These are phyloP conservation scores for Mycosphaerelloides madeirae DNA, from an alignment of 2,329 filamentous ascomycete species.

Conservation along the genomic window DNA sequence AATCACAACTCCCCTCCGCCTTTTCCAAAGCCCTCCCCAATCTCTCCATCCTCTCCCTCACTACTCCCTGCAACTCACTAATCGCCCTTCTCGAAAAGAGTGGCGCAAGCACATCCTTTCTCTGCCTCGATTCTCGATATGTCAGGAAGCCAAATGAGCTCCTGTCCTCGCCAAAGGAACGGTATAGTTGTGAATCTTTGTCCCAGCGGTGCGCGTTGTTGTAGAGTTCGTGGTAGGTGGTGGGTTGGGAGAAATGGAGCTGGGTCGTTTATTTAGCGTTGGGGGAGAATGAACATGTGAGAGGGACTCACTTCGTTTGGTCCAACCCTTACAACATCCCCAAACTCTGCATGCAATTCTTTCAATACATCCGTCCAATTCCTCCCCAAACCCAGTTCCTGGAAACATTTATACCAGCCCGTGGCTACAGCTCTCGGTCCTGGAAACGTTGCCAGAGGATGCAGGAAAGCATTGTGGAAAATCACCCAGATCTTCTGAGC, in stretches of 20 bases:
- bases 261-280: conserved; percentile 19
- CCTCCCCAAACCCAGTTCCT: conserved; percentile 8
- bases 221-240: conserved; percentile 43
- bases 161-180: conserved; percentile 38
- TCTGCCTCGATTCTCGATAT: conserved; percentile 37
- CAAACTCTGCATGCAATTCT: conserved; percentile 12
- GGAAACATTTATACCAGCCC: conserved; percentile 14
- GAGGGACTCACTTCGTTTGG: conserved; percentile 11
- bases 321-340: conserved; percentile 16
- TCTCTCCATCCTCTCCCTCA: conserved; percentile 32
- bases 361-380: conserved; percentile 14
- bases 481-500: conserved; percentile 4
- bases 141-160: conserved; percentile 42
- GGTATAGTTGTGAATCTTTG: conserved; percentile 39
- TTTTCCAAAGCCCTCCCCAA: conserved; percentile 8
- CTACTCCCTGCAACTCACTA: conserved; percentile 33
- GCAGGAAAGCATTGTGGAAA: conserved; percentile 9
- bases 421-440: conserved; percentile 8
- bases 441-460: conserved; percentile 10
- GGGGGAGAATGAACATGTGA: neutral
- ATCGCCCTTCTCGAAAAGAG: conserved; percentile 41
- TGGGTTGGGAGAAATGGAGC: conserved; percentile 42
- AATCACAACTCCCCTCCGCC: conserved; percentile 20
- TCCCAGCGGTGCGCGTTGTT: conserved; percentile 39
- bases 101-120: conserved; percentile 39